Percentiles rank a stretch among this genome's conserved stretches.
These are phyloP conservation scores for Phytophthora pini DNA, from an alignment of 352 stramenopile genomes.

Conservation along the genomic window DNA sequence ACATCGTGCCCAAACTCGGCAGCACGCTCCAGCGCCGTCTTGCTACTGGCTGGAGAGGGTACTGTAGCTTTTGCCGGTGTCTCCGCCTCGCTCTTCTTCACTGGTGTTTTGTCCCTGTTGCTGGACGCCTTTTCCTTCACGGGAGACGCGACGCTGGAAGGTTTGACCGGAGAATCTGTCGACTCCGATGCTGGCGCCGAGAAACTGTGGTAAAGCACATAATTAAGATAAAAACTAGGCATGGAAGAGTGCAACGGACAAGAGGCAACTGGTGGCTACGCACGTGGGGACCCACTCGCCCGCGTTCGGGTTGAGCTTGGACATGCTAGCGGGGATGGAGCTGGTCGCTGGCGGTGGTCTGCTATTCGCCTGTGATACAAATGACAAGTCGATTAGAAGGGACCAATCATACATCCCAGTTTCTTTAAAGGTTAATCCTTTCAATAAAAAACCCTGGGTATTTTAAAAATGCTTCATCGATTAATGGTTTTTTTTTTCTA, in stretches of 20 bases:
- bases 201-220: slow-evolving; percentile 30
- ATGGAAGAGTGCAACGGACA: not conserved
- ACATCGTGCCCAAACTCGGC: slow-evolving; percentile 23
- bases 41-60: slow-evolving; percentile 8
- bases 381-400: slow-evolving; percentile 1
- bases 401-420: not conserved
- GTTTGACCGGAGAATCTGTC: slow-evolving; percentile 27
- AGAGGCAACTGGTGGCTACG: slow-evolving; percentile 11
- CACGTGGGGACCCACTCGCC: slow-evolving; percentile 84
- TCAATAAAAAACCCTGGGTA: too few species aligned
- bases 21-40: slow-evolving; percentile 24
- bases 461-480: too few species aligned
- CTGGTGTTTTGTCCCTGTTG: not conserved
- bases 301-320: slow-evolving; percentile 83
- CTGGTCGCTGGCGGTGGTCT: slow-evolving; percentile 13
- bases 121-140: slow-evolving; percentile 16
- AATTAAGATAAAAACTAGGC: not conserved
- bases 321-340: slow-evolving; percentile 31
- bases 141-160: slow-evolving; percentile 16
- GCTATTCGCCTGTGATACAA: slow-evolving; percentile 15
- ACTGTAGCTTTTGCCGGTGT: not conserved
- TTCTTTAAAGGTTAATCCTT: too few species aligned
- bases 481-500: too few species aligned
- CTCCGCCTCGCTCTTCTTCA: slow-evolving; percentile 17
- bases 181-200: slow-evolving; percentile 20